phyloP scores from a whole-genome alignment of 164 flowering plant species.

The Kingdonia uniflora region DNA sequence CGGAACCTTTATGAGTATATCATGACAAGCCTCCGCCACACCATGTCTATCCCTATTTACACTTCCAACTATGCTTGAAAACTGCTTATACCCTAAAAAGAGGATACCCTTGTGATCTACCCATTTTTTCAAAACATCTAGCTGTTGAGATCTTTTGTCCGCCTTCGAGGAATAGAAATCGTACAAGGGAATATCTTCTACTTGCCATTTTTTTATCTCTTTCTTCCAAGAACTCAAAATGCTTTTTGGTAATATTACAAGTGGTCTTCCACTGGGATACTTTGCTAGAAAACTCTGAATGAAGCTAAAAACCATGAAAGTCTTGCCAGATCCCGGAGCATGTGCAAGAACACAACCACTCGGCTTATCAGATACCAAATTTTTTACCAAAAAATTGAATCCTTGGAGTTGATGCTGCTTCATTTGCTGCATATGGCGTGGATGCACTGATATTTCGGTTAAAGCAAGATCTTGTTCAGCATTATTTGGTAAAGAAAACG shows the following conservation, averaged over 20 bases:
- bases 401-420: conserved; percentile 92
- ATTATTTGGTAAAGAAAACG: conserved; percentile 20
- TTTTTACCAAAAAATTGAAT: conserved; percentile 67
- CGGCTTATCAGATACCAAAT: conserved; percentile 62
- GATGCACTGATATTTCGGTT: conserved; percentile 59
- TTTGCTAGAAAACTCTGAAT: conserved; percentile 79
- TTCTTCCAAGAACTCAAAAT: conserved; percentile 71
- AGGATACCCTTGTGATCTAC: conserved; percentile 53
- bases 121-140: conserved; percentile 65
- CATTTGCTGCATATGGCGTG: conserved; percentile 79
- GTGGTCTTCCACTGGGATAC: conserved; percentile 61
- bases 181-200: conserved; percentile 61
- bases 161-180: conserved; percentile 70
- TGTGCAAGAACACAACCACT: conserved; percentile 93
- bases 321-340: conserved; percentile 98
- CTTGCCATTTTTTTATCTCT: conserved; percentile 76
- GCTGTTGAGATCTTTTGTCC: conserved; percentile 53
- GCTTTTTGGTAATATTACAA: conserved; percentile 78
- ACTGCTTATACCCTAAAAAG: conserved; percentile 77
- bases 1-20: conserved; percentile 52
- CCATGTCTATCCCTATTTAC: conserved; percentile 14
- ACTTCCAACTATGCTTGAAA: conserved; percentile 49
- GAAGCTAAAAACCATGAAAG: conserved; percentile 87
- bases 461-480: conserved; percentile 24
- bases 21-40: conserved; percentile 39